phyloP scores from a whole-genome alignment of 2,329 filamentous ascomycete genomes.

The Dendrostoma leiphaemia region DNA sequence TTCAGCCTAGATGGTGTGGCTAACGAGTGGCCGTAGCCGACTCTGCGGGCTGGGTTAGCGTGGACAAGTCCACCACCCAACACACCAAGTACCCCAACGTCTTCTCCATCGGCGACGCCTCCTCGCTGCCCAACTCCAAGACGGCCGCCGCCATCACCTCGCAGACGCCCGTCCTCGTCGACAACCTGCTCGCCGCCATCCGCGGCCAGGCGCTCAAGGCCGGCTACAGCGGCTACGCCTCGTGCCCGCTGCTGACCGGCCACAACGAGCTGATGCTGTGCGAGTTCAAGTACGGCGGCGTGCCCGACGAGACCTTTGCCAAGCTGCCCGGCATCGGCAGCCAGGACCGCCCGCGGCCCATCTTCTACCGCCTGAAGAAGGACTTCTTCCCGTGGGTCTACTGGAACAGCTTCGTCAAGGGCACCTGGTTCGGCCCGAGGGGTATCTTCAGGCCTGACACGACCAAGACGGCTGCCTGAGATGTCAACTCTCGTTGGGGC shows the following conservation, averaged over 20 bases:
- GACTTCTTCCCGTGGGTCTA: constrained; percentile 38
- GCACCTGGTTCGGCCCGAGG: constrained; percentile 30
- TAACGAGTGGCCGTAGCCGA: constrained; percentile 6
- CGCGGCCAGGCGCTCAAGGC: constrained; percentile 31
- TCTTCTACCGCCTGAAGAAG: constrained; percentile 44
- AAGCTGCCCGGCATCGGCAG: constrained; percentile 29
- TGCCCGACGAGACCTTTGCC: constrained; percentile 43
- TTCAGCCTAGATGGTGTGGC: background rate
- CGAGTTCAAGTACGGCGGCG: constrained; percentile 47
- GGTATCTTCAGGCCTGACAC: constrained; percentile 17
- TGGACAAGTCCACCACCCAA: constrained; percentile 23
- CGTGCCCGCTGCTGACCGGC: constrained; percentile 43
- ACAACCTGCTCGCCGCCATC: constrained; percentile 36
- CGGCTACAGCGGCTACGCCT: constrained; percentile 43
- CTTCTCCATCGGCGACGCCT: constrained; percentile 39
- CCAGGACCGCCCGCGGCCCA: constrained; percentile 36
- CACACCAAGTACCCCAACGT: constrained; percentile 34
- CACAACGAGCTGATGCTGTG: constrained; percentile 44
- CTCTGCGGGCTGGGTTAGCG: constrained; percentile 22
- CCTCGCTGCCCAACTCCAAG: constrained; percentile 39
- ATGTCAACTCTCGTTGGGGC: background rate
- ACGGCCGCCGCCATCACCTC: constrained; percentile 44
- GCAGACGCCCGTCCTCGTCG: constrained; percentile 41
- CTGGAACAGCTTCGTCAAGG: constrained; percentile 30
- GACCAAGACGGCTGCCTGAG: constrained; percentile 1